Conservation (phyloP, 495 filamentous ascomycete species). For the Penicillium manginii region DNA sequence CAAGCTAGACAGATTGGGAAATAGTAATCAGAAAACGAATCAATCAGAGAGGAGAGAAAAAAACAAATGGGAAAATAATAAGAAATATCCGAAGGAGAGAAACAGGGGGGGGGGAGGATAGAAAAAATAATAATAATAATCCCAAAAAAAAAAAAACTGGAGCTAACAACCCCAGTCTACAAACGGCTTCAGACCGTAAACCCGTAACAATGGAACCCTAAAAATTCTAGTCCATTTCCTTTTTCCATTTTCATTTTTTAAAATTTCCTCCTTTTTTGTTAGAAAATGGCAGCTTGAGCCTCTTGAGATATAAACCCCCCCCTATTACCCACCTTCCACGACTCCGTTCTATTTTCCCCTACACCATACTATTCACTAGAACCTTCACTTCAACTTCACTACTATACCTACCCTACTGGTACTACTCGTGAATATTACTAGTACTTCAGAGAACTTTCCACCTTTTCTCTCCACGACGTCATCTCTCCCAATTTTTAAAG, state of each 20-base stretch:
- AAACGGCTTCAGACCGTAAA: constrained; percentile 22
- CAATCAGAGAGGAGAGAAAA: neutral
- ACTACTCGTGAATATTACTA: too few relatives aligned
- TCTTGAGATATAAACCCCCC: constrained; percentile 31
- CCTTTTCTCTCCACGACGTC: too few relatives aligned
- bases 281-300: constrained; percentile 17
- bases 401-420: too few relatives aligned
- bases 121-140: constrained; percentile 13
- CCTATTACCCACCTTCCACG: constrained; percentile 6
- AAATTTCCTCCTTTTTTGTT: neutral
- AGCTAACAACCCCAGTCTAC: constrained; percentile 23
- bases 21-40: neutral
- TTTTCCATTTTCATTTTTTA: constrained; percentile 10
- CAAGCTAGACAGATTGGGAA: neutral
- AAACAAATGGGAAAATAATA: constrained; percentile 12
- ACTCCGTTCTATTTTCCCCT: constrained; percentile 4
- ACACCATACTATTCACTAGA: too few relatives aligned
- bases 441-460: too few relatives aligned
- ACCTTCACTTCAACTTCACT: too few relatives aligned
- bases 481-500: constrained; percentile 14
- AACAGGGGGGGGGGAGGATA: constrained; percentile 1
- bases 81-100: neutral
- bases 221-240: constrained; percentile 24
- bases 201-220: constrained; percentile 34
- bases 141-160: constrained; percentile 10